Evolutionary conservation across 164 flowering plant species (phyloP), one percentile per base, ranked within the genome.

Genomic region (Magnolia sinica): DNA sequence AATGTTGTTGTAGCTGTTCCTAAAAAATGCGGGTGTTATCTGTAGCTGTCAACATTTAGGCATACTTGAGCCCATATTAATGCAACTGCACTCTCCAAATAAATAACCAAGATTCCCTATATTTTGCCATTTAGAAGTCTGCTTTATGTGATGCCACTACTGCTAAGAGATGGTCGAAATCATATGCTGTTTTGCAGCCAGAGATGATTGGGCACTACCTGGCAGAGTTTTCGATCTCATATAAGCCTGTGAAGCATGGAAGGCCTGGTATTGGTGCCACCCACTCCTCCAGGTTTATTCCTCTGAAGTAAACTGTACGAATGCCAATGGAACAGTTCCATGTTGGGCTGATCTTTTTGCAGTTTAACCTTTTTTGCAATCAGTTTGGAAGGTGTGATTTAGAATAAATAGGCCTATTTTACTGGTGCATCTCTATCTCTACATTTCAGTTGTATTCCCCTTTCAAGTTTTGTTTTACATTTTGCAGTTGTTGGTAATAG

Each of bases 281-380:
- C 61, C 80, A 78, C 73, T 78, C 80, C 11, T 78, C 80, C 27
- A 68, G 80, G 73, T 78, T 78, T 59, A 83, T 83, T 76, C 85
- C 85, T 22, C 85, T 83, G 59, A 83, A 83, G 78, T 82, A 77
- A 82, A 20, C 0, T n/a, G 45, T 50, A 23, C 24, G n/a, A 10
- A 55, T 55, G 59, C 16, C 16, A 9, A 9, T 55, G 59, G 59
- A 55, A 55, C 16, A 8, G 14, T 55, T 9, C 59, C 59, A 55
- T 55, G 59, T 55, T 10, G 59, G 16, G 59, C 59, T 55, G 59
- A 55, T 10, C 59, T 55, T 55, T 55, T 16, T 55, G 16, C 16
- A 55, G 59, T 55, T 55, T 10, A 23, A 3, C 37, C 37, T 4
- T 31, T 31, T 16, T 55, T 55, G 59, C 10, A 5, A 10, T 55